Percentiles rank a stretch among this genome's conserved stretches.
Conservation (phyloP, 139 green algal species). For the Micromonas pusilla region DNA sequence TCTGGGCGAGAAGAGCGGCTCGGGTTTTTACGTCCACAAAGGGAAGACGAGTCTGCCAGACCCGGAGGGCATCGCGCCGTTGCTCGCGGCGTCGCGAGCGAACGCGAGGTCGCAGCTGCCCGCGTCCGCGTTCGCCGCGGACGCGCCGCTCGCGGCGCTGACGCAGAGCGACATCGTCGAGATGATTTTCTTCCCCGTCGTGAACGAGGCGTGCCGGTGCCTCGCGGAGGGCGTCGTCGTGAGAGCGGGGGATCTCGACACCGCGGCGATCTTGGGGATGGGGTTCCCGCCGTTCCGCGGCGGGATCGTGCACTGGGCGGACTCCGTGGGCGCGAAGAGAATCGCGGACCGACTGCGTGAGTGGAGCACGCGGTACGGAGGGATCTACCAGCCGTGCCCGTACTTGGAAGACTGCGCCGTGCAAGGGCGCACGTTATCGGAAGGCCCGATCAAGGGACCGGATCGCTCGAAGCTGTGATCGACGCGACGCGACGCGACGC, state of each 20-base stretch:
- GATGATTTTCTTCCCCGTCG: constrained; percentile 97
- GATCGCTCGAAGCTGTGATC: constrained; percentile 8
- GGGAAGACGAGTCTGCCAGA: constrained; percentile 65
- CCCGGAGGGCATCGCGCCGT: constrained; percentile 50
- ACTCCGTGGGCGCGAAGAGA: constrained; percentile 59
- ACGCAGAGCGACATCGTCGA: constrained; percentile 81
- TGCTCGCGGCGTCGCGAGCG: constrained; percentile 54
- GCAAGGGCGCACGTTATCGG: constrained; percentile 18
- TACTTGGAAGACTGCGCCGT: constrained; percentile 50
- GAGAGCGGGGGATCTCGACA: constrained; percentile 90
- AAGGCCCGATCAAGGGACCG: constrained; percentile 9
- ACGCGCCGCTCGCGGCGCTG: neutral
- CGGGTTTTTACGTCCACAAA: constrained; percentile 90
- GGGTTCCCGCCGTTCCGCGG: constrained; percentile 82
- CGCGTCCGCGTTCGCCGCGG: neutral
- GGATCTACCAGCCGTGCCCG: constrained; percentile 80
- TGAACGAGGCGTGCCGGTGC: constrained; percentile 66
- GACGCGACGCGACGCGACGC: neutral
- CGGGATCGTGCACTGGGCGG: constrained; percentile 84
- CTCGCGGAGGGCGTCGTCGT: constrained; percentile 87
- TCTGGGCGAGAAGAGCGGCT: constrained; percentile 87
- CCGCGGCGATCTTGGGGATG: constrained; percentile 93
- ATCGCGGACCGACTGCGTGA: constrained; percentile 45
- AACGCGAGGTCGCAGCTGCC: constrained; percentile 34
- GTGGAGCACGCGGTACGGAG: constrained; percentile 49